Conservation (phyloP, 129 eudicot species). For the Scalesia atractyloides region DNA sequence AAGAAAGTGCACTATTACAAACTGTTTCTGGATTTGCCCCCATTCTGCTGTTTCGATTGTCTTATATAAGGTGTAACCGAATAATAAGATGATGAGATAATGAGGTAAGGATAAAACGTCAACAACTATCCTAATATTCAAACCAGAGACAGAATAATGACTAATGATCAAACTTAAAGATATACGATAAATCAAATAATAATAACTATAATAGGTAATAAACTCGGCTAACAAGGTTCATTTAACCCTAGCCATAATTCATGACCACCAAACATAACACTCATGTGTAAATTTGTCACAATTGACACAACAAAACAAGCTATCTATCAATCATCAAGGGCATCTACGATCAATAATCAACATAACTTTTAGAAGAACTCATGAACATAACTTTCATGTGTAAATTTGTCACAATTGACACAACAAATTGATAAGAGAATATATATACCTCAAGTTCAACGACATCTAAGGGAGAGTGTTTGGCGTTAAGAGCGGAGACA, state of each 20-base stretch:
- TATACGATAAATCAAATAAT: too few relatives aligned
- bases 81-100: too few relatives aligned
- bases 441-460: constrained; percentile 77
- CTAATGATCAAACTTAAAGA: too few relatives aligned
- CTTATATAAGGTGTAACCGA: not conserved
- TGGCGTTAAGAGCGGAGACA: constrained; percentile 62
- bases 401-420: too few relatives aligned
- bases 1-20: not conserved
- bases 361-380: too few relatives aligned
- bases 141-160: too few relatives aligned
- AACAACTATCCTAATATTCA: too few relatives aligned
- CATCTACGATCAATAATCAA: not conserved
- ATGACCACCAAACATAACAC: not conserved
- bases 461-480: constrained; percentile 64
- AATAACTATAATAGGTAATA: too few relatives aligned
- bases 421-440: not conserved
- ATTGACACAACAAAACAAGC: not conserved
- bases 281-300: constrained; percentile 12
- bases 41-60: not conserved
- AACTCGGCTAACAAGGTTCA: too few relatives aligned
- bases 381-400: too few relatives aligned
- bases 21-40: not conserved
- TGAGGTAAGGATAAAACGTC: too few relatives aligned
- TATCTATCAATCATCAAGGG: not conserved
- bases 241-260: too few relatives aligned